These are phyloP conservation scores for Gastrolobium bilobum DNA, from an alignment of 306 rosid genomes.

Conservation along the genomic window DNA sequence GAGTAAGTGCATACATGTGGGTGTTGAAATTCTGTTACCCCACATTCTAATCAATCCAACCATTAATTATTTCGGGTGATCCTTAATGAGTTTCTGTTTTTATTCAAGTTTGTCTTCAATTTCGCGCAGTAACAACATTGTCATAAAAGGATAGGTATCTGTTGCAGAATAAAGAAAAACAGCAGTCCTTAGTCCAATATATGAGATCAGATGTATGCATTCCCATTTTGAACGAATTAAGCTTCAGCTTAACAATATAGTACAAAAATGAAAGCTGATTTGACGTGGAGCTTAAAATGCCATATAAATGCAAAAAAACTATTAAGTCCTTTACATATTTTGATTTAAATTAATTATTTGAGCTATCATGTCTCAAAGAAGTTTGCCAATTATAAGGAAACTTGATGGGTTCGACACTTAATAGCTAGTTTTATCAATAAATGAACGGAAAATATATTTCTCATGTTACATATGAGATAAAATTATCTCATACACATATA, in stretches of 20 bases:
- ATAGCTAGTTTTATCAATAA: neutral
- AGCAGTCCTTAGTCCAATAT: constrained; percentile 24
- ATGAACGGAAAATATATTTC: too few relatives aligned
- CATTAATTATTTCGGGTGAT: neutral
- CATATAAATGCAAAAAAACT: neutral
- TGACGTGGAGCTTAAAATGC: neutral
- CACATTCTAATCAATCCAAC: constrained; percentile 37
- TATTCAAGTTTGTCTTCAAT: constrained; percentile 30
- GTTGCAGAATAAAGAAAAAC: constrained; percentile 24
- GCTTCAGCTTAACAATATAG: neutral
- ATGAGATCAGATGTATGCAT: neutral
- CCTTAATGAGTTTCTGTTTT: constrained; percentile 46
- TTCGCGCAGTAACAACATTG: constrained; percentile 6
- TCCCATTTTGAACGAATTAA: neutral
- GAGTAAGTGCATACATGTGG: neutral
- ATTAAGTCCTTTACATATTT: neutral
- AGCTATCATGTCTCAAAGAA: neutral
- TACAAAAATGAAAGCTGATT: neutral
- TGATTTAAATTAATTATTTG: neutral
- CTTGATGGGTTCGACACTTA: neutral
- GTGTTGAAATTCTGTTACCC: constrained; percentile 25
- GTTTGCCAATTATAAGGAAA: neutral
- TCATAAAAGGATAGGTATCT: constrained; percentile 37
- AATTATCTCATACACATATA: too few relatives aligned
- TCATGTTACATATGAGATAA: too few relatives aligned